phyloP scores from a whole-genome alignment of 2,329 filamentous ascomycete genomes.

The Colletotrichum liriopes region DNA sequence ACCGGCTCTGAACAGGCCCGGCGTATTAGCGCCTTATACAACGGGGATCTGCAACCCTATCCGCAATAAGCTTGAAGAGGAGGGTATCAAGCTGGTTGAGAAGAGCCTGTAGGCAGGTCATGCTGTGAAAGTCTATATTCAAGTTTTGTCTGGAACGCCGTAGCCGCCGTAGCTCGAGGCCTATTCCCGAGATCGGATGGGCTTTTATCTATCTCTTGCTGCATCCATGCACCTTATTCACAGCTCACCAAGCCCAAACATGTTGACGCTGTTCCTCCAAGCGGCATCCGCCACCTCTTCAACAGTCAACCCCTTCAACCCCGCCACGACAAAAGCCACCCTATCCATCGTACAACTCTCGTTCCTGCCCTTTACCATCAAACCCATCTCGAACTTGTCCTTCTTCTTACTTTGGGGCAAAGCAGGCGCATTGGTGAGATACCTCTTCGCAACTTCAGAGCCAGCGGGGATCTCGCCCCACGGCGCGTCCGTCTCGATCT shows the following conservation, averaged over 20 bases:
- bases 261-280: conserved; percentile 54
- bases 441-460: conserved; percentile 57
- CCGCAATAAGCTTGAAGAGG: conserved; percentile 83
- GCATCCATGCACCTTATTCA: not conserved
- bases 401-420: conserved; percentile 62
- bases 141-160: not conserved
- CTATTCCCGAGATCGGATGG: no score
- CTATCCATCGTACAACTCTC: conserved; percentile 65
- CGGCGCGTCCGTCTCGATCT: conserved; percentile 65
- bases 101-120: conserved; percentile 64
- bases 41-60: conserved; percentile 80
- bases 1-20: conserved; percentile 76
- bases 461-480: conserved; percentile 60
- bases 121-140: no score
- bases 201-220: no score
- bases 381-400: conserved; percentile 61
- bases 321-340: conserved; percentile 64
- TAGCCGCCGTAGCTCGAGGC: not conserved
- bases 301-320: conserved; percentile 59
- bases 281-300: conserved; percentile 60
- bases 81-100: conserved; percentile 81
- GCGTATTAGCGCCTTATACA: conserved; percentile 84
- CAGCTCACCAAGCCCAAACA: conserved; percentile 46
- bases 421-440: conserved; percentile 55
- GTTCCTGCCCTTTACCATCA: conserved; percentile 67